Evolutionary conservation across 2,329 filamentous ascomycete genomes (phyloP).

Genomic region (Byssothecium circinans): DNA sequence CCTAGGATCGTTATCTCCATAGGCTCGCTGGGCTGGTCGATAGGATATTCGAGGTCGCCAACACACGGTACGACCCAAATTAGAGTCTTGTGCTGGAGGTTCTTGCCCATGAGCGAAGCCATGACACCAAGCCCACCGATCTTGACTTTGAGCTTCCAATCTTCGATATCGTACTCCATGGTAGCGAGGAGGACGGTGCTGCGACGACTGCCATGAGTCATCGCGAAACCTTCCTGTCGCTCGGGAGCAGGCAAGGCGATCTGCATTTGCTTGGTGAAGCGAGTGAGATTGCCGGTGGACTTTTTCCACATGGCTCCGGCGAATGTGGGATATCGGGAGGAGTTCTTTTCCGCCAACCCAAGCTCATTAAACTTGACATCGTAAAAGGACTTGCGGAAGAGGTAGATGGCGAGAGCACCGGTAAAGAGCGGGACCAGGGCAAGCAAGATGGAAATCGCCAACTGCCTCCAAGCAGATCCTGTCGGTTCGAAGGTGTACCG

Average conservation of each 20-base stretch:
- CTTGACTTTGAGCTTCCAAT: slow-evolving; percentile 72
- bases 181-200: slow-evolving; percentile 68
- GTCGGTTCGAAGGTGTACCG: slow-evolving; percentile 56
- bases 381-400: slow-evolving; percentile 65
- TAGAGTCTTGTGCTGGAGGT: slow-evolving; percentile 64
- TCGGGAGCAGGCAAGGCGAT: slow-evolving; percentile 6
- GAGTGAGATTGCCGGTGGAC: too few species aligned
- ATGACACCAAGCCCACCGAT: slow-evolving; percentile 71
- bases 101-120: slow-evolving; percentile 69
- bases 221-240: slow-evolving; percentile 16
- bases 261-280: slow-evolving; percentile 7
- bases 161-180: slow-evolving; percentile 72
- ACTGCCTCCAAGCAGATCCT: slow-evolving; percentile 58
- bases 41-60: slow-evolving; percentile 65
- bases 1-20: slow-evolving; percentile 66
- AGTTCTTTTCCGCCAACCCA: slow-evolving; percentile 55
- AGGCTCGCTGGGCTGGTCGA: slow-evolving; percentile 60
- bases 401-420: slow-evolving; percentile 54
- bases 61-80: slow-evolving; percentile 60
- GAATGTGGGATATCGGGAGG: slow-evolving; percentile 3
- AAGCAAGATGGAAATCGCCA: slow-evolving; percentile 58
- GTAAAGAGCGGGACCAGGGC: slow-evolving; percentile 56
- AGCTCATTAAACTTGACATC: slow-evolving; percentile 64
- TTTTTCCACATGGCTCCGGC: slow-evolving; percentile 2
- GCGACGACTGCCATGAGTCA: slow-evolving; percentile 20